Evolutionary conservation across 202 grass and related monocot genomes (phyloP).

Genomic region (Dendrocalamus latiflorus): DNA sequence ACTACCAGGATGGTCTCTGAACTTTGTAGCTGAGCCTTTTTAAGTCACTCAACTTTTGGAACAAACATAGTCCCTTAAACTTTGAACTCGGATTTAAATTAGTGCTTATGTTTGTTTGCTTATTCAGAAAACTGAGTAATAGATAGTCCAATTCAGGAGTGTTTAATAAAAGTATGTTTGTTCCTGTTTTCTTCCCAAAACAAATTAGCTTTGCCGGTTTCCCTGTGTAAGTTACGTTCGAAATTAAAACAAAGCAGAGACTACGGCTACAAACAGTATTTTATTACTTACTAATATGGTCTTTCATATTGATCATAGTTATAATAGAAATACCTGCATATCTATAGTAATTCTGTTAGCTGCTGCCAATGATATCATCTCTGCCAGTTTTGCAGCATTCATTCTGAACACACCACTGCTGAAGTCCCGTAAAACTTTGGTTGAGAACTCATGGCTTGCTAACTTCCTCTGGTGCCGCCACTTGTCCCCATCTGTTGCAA

Average conservation of each 20-base stretch:
- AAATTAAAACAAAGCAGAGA: background rate
- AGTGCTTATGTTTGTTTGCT: background rate
- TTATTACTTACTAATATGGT: background rate
- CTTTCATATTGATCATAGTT: background rate
- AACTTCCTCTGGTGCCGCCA: no score
- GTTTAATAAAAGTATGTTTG: background rate
- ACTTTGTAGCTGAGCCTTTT: background rate
- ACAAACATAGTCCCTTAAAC: background rate
- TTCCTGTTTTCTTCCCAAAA: background rate
- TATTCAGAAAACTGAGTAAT: background rate
- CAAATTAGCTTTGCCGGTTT: background rate
- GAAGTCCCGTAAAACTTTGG: no score
- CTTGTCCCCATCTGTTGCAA: no score
- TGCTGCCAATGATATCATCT: slow-evolving; percentile 42
- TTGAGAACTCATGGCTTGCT: no score
- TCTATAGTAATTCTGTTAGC: slow-evolving; percentile 6
- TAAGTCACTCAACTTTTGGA: background rate
- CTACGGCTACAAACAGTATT: background rate
- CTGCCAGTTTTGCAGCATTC: no score
- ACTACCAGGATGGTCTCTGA: background rate
- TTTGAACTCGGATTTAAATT: background rate
- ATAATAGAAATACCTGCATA: slow-evolving; percentile 27
- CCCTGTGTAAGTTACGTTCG: background rate
- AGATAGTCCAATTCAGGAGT: background rate
- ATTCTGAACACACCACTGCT: no score